Evolutionary conservation across 2,329 filamentous ascomycete genomes (phyloP).

Genomic region (Paecilomyces sp.): DNA sequence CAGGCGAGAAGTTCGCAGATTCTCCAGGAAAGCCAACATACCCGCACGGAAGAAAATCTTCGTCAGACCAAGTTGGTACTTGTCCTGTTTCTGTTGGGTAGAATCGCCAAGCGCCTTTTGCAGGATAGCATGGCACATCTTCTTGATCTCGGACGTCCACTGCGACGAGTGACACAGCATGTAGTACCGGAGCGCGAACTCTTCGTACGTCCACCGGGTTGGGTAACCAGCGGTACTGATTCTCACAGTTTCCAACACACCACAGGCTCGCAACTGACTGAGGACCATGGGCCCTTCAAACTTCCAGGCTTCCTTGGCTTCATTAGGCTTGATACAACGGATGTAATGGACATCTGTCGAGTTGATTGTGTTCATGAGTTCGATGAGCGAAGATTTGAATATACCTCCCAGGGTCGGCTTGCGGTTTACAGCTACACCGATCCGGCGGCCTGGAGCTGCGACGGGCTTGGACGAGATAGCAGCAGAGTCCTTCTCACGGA

Average conservation of each 20-base stretch:
- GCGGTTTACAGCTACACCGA: constrained; percentile 84
- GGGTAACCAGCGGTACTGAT: constrained; percentile 97
- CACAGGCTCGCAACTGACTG: constrained; percentile 92
- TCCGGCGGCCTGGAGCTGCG: constrained; percentile 66
- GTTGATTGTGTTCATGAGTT: constrained; percentile 96
- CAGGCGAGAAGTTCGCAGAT: constrained; percentile 78
- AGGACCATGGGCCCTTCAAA: constrained; percentile 99
- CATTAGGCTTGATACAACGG: constrained; percentile 97
- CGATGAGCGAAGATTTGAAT: constrained; percentile 96
- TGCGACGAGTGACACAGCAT: constrained; percentile 86
- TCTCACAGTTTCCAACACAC: constrained; percentile 95
- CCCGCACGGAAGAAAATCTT: constrained; percentile 99
- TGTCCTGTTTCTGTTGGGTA: constrained; percentile 70
- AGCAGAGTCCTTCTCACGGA: constrained; percentile 78
- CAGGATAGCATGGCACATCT: constrained; percentile 90
- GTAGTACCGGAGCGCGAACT: constrained; percentile 96
- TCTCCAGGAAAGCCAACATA: constrained; percentile 97
- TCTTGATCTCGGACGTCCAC: constrained; percentile 89
- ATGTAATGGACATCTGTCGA: constrained; percentile 99
- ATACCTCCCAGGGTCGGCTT: constrained; percentile 97
- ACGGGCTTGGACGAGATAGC: constrained; percentile 67
- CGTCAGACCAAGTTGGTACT: constrained; percentile 93
- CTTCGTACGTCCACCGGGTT: constrained; percentile 97
- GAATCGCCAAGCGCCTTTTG: constrained; percentile 77
- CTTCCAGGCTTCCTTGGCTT: constrained; percentile 93